Evolutionary conservation across 225 moss, liverwort and hornwort species (phyloP), one percentile per base, ranked within the genome.

Genomic region (Takakia lepidozioides): DNA sequence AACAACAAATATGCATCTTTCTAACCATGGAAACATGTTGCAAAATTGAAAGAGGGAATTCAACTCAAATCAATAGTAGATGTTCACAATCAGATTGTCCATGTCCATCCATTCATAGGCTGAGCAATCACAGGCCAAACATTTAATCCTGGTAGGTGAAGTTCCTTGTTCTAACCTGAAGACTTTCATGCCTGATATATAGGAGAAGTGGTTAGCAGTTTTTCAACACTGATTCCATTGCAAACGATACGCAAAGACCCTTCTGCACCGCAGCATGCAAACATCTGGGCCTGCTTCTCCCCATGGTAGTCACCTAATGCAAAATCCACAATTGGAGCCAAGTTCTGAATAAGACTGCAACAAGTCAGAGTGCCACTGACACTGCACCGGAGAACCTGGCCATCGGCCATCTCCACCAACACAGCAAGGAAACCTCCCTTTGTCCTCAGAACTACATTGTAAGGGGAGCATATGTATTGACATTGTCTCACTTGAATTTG

Each of bases 281-380:
- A 99, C 83, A 99, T 91, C 69, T 99, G 98, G 63, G 87, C 98
- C 78, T 99, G 91, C 63, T 70, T 91, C 71, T 87, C 91, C 22
- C 81, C 85, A 55, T 91, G 87, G 54, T 83, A 81, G 51, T 99
- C 87, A n/a, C 87, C 98, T 29, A 91, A 67, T 27, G 91, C 62
- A 62, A 91, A 99, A 71, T 99, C 98, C 49, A 88, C 54, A 36
- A 91, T 87, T 37, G 98, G 98, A 58, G 91, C 61, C 64, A 87
- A 65, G 44, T 85, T 87, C 55, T 87, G 98, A 51, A 99, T 81
- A 29, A 63, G 48, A 58, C 85, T 87, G 50, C 70, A 75, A 53
- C 77, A 83, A 38, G 53, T 61, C 76, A 99, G 42, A 37, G 49
- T 74, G 51, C 74, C 83, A 68, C 54, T 78, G 47, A 85, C 68